Evolutionary conservation across 164 flowering plant genomes (phyloP).

Genomic region (Taxillus chinensis): DNA sequence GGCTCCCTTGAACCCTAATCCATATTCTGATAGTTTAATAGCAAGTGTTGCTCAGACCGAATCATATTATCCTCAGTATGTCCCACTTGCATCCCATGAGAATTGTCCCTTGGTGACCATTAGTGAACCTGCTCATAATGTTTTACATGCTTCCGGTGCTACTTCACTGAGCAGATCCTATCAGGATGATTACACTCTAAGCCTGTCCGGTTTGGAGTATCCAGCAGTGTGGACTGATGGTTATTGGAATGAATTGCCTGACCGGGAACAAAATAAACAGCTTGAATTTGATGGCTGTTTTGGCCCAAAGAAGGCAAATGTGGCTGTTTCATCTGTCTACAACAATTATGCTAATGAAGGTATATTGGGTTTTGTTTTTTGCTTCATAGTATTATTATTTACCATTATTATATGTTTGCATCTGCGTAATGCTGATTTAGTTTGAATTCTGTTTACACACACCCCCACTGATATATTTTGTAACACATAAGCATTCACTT

Average conservation of each 20-base stretch:
- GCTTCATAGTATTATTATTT: too few relatives aligned
- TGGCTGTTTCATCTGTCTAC: conserved; percentile 12
- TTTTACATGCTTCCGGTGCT: conserved; percentile 10
- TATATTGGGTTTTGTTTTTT: conserved; percentile 4
- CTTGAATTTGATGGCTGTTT: conserved; percentile 14
- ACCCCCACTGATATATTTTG: too few relatives aligned
- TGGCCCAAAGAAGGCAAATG: conserved; percentile 11
- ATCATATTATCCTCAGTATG: conserved; percentile 22
- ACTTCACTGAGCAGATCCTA: conserved; percentile 8
- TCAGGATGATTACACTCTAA: conserved; percentile 17
- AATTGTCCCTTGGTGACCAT: conserved; percentile 9
- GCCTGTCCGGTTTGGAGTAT: conserved; percentile 16
- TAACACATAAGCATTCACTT: too few relatives aligned
- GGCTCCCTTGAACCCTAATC: conserved; percentile 9
- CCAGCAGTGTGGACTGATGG: conserved; percentile 13
- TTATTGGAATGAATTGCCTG: conserved; percentile 20
- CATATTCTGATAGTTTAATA: not conserved
- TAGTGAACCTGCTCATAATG: conserved; percentile 18
- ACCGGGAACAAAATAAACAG: conserved; percentile 15
- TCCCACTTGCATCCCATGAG: conserved; percentile 8
- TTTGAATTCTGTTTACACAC: too few relatives aligned
- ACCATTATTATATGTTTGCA: too few relatives aligned
- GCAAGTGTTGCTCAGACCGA: conserved; percentile 13
- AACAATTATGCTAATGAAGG: conserved; percentile 22
- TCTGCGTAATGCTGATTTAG: too few relatives aligned